Conservation (phyloP, 345 rosid species). For the Mercurialis annua region DNA sequence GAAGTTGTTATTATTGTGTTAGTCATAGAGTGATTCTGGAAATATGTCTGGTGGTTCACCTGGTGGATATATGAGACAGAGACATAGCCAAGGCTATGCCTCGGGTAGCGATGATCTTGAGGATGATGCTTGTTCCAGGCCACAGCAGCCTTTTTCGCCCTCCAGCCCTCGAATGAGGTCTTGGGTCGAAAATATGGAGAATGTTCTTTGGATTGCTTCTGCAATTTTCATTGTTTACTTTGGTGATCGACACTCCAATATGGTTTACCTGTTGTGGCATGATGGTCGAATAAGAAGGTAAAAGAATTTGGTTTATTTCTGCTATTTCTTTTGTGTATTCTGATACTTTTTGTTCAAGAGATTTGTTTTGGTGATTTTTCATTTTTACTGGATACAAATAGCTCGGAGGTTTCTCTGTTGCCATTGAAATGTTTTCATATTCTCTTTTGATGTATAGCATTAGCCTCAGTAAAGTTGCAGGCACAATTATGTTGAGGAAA, state of each 20-base stretch:
- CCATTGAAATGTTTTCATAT: not conserved
- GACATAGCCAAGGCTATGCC: conserved; percentile 90
- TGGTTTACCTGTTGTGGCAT: conserved; percentile 61
- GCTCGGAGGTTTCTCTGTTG: not conserved
- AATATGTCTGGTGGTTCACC: conserved; percentile 97
- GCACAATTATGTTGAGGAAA: not conserved
- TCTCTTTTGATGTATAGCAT: too few species aligned
- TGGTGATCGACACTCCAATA: conserved; percentile 73
- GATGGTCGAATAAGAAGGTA: conserved; percentile 88
- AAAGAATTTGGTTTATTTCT: not conserved
- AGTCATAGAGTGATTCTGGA: conserved; percentile 2
- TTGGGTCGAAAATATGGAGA: conserved; percentile 71
- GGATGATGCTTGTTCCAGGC: conserved; percentile 91
- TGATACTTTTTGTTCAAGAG: not conserved
- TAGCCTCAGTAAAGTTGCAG: not conserved
- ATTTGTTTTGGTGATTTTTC: not conserved
- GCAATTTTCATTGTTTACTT: conserved; percentile 70
- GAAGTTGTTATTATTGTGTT: not conserved
- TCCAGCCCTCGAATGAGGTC: conserved; percentile 42
- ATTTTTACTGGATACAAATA: not conserved
- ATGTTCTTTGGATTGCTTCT: conserved; percentile 80
- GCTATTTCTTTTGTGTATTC: not conserved
- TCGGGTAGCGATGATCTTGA: conserved; percentile 87
- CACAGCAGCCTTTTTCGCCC: conserved; percentile 44
- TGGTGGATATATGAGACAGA: conserved; percentile 90